phyloP scores from a whole-genome alignment of 345 rosid species.

The Lenwebbia sp. region DNA sequence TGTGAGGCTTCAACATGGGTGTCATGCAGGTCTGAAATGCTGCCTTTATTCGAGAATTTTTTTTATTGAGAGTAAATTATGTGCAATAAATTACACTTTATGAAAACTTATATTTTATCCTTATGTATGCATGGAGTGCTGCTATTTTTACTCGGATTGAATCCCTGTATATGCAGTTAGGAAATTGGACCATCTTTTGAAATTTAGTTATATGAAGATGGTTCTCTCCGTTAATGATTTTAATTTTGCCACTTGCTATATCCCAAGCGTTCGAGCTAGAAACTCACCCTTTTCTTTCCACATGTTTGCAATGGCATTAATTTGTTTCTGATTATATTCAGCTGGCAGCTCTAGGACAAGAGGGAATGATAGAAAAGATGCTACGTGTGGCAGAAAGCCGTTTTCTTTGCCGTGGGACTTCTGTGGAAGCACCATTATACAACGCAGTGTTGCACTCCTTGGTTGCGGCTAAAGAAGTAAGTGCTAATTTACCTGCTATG shows the following conservation, averaged over 20 bases:
- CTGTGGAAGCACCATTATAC: conserved; percentile 34
- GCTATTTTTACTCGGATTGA: too few species aligned
- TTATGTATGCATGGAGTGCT: too few species aligned
- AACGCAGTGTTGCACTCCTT: conserved; percentile 56
- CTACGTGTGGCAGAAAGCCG: conserved; percentile 35
- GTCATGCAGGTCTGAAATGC: background rate
- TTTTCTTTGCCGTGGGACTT: conserved; percentile 15
- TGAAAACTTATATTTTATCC: too few species aligned
- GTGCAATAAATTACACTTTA: too few species aligned
- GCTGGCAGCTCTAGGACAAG: conserved; percentile 72
- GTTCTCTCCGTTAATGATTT: too few species aligned
- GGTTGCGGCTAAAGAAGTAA: conserved; percentile 50
- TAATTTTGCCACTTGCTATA: too few species aligned
- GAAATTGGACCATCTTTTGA: too few species aligned
- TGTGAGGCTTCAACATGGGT: background rate
- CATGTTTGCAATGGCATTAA: background rate
- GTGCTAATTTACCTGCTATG: background rate
- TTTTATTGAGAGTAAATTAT: too few species aligned
- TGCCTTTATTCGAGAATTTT: too few species aligned
- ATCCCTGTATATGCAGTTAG: too few species aligned
- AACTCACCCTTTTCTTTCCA: background rate
- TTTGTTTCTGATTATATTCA: conserved; percentile 12
- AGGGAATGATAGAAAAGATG: conserved; percentile 62
- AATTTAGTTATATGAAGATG: too few species aligned
- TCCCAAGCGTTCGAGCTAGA: background rate